Base-by-base conservation (phyloP, 1,139 yeast species). In the Entelexis paramagnoliae region DNA sequence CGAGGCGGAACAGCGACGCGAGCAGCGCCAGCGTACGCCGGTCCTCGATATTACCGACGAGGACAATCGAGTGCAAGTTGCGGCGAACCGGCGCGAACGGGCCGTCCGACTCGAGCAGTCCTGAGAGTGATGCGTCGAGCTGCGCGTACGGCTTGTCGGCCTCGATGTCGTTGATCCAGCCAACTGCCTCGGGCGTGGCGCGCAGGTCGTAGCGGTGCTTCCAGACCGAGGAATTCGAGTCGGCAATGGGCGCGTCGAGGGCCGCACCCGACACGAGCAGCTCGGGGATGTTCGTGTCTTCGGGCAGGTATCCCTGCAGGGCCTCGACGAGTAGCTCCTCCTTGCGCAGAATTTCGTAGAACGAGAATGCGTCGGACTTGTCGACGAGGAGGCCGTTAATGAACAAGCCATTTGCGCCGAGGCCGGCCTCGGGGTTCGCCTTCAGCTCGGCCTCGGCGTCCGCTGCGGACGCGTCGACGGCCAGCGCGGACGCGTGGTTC, bases 91-190 rank as follows among this genome's bases (percentile, higher is more conserved):
- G 76, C 1, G 94, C 94, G 13, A 87, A 68, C 60, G 79, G 81
- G 9, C 86, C 88, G 20, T 73, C 71, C 36, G 66, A 64, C 9
- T 24, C 34, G 17, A 32, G 9, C 11, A 56, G 30, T 51, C 70
- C 59, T 44, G 68, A 61, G 36, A 68, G 64, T 28, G 79, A 66
- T 54, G 80, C 72, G 1, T 66, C 63, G 63, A 78, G 76, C 4
- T 68, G 64, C 1, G 65, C 62, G 64, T 85, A 89, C 38, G 69
- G 71, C 0, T 64, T 63, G 60, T 88, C 96, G 0, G 59, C 63
- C 59, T 81, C 94, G 13, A 91, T 68, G 65, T 91, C 83, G 61
- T 89, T 93, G 59, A 89, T 73, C 70, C 81, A 89, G 1, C 83
- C 72, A 8, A 89, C 76, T 39, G 73, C 73, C 0, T 61, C 56